Conservation (phyloP, 345 rosid species). For the Salix dunnii region DNA sequence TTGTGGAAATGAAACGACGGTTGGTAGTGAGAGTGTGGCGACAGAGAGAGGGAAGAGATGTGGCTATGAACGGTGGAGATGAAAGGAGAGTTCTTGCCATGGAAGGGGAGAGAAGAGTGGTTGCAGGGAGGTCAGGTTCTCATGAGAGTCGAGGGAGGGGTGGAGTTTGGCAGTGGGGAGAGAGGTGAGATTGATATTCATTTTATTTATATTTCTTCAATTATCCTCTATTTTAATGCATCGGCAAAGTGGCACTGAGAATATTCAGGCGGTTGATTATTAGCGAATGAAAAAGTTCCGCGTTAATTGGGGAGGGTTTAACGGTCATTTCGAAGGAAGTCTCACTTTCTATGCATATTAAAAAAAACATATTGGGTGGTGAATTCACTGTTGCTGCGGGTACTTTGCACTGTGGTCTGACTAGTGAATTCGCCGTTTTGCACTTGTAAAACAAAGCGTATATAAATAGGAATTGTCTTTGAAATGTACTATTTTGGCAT, state of each 20-base stretch:
- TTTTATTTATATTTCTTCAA: not conserved
- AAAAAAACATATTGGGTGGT: too few relatives aligned
- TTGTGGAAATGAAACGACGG: slow-evolving; percentile 55
- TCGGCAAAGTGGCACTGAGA: not conserved
- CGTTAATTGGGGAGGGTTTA: too few relatives aligned
- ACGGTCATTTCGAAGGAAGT: too few relatives aligned
- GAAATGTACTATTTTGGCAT: too few relatives aligned
- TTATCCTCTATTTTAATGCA: not conserved
- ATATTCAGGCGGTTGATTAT: not conserved
- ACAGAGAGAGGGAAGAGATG: slow-evolving; percentile 42
- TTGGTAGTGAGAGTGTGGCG: slow-evolving; percentile 41
- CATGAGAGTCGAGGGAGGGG: slow-evolving; percentile 24
- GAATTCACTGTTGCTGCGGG: too few relatives aligned
- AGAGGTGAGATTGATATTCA: not conserved
- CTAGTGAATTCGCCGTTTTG: too few relatives aligned
- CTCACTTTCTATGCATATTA: too few relatives aligned
- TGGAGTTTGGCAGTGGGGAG: slow-evolving; percentile 10
- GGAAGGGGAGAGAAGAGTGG: slow-evolving; percentile 10
- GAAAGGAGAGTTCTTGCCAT: slow-evolving; percentile 88
- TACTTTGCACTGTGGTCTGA: too few relatives aligned
- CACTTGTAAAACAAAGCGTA: too few relatives aligned
- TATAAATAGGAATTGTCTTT: too few relatives aligned
- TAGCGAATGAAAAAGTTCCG: too few relatives aligned
- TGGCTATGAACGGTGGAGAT: slow-evolving; percentile 66
- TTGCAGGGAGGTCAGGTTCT: slow-evolving; percentile 11